Percentiles rank a stretch among this genome's conserved stretches.
Evolutionary conservation across 345 rosid genomes (phyloP).

Genomic region (Aquilaria malaccensis): DNA sequence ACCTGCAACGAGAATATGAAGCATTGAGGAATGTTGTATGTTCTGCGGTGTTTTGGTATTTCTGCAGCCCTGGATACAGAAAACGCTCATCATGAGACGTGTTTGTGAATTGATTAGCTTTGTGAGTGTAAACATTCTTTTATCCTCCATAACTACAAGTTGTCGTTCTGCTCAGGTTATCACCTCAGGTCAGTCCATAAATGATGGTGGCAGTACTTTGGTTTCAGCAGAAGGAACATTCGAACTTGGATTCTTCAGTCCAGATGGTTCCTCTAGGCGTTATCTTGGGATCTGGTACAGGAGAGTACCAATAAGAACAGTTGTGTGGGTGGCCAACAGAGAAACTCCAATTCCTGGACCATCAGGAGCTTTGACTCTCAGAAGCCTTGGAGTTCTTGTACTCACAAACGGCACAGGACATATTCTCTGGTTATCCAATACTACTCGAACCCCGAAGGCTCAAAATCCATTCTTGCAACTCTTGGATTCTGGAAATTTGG

Average conservation of each 20-base stretch:
- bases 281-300: slow-evolving; percentile 13
- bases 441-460: background rate
- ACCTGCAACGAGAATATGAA: too few species aligned
- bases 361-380: slow-evolving; percentile 22
- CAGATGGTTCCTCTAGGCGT: background rate
- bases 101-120: too few species aligned
- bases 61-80: too few species aligned
- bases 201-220: slow-evolving; percentile 14
- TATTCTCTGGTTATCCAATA: slow-evolving; percentile 27
- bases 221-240: slow-evolving; percentile 20
- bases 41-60: too few species aligned
- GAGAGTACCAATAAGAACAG: slow-evolving; percentile 7
- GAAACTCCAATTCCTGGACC: slow-evolving; percentile 23
- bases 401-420: slow-evolving; percentile 8
- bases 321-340: slow-evolving; percentile 43
- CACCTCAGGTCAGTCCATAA: slow-evolving; percentile 5
- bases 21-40: too few species aligned
- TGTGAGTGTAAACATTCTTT: background rate
- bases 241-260: slow-evolving; percentile 8
- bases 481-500: slow-evolving; percentile 35
- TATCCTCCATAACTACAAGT: background rate
- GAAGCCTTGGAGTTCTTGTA: slow-evolving; percentile 10
- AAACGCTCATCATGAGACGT: too few species aligned
- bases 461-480: slow-evolving; percentile 28
- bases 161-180: background rate